Evolutionary conservation across 768 basidiomycete genomes (phyloP).

Genomic region (Collybia sp.): DNA sequence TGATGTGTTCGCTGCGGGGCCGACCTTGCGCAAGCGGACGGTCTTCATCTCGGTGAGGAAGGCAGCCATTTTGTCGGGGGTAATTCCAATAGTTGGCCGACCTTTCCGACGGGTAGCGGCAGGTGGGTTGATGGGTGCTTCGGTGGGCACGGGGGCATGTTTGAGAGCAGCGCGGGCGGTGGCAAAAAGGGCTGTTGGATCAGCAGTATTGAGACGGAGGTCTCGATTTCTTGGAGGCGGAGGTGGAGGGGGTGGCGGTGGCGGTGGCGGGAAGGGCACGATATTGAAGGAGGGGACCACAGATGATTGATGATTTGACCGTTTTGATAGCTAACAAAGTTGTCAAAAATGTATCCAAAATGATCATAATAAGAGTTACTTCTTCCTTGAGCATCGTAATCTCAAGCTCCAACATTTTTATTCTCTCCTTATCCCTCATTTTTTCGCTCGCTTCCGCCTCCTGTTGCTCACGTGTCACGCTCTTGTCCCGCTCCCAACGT

Average conservation of each 20-base stretch:
- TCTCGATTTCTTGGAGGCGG: slow-evolving; percentile 21
- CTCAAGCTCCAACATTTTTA: slow-evolving; percentile 63
- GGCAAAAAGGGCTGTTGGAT: slow-evolving; percentile 39
- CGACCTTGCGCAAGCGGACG: slow-evolving; percentile 58
- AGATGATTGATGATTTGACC: slow-evolving; percentile 22
- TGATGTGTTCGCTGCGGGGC: background rate
- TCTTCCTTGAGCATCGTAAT: slow-evolving; percentile 54
- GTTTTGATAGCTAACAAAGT: slow-evolving; percentile 38
- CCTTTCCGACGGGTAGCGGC: slow-evolving; percentile 40
- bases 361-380: slow-evolving; percentile 25
- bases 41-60: slow-evolving; percentile 80
- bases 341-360: background rate
- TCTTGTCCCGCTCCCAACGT: slow-evolving; percentile 31
- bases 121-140: slow-evolving; percentile 61
- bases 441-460: slow-evolving; percentile 36
- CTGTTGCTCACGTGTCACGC: slow-evolving; percentile 18
- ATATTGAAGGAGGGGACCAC: slow-evolving; percentile 43
- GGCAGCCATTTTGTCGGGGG: slow-evolving; percentile 79
- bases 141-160: slow-evolving; percentile 48
- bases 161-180: slow-evolving; percentile 66
- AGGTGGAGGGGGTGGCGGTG: slow-evolving; percentile 31
- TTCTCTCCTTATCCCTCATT: slow-evolving; percentile 55
- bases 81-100: slow-evolving; percentile 66
- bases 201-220: slow-evolving; percentile 18
- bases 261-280: slow-evolving; percentile 34